Conservation (phyloP, 805 yeast species). For the Lachancea kluyveri region DNA sequence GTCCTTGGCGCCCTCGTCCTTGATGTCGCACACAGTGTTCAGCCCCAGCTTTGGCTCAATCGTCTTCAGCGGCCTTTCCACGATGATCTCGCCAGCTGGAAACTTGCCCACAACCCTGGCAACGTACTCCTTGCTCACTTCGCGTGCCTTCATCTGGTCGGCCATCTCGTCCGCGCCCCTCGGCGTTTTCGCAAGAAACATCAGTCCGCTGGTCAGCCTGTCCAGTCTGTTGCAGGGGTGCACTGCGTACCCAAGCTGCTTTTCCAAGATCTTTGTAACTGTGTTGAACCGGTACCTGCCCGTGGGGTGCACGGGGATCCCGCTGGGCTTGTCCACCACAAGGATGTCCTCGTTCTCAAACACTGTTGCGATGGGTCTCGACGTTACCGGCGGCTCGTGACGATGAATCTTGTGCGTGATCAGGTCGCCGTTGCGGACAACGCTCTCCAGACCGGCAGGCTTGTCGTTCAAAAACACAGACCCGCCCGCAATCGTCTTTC, state of each 20-base stretch:
- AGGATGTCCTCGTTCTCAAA: conserved; percentile 69
- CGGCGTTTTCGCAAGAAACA: conserved; percentile 83
- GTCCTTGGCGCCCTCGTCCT: conserved; percentile 41
- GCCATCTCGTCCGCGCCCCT: conserved; percentile 73
- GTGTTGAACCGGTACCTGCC: conserved; percentile 76
- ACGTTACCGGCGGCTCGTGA: conserved; percentile 82
- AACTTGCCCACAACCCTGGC: conserved; percentile 87
- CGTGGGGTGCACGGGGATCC: conserved; percentile 94
- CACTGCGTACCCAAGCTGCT: conserved; percentile 57
- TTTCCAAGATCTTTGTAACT: conserved; percentile 68
- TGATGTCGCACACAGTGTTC: conserved; percentile 41
- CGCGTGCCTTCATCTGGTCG: conserved; percentile 63
- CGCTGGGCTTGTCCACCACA: conserved; percentile 89
- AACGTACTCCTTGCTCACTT: conserved; percentile 73
- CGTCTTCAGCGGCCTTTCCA: conserved; percentile 64
- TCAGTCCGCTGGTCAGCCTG: conserved; percentile 83
- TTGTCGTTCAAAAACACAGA: conserved; percentile 66
- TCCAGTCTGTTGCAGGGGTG: conserved; percentile 91
- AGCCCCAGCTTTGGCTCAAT: conserved; percentile 69
- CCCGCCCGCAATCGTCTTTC: conserved; percentile 49
- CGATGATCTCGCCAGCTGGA: conserved; percentile 51
- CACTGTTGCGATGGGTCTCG: conserved; percentile 53
- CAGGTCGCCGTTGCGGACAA: conserved; percentile 75
- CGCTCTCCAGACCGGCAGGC: conserved; percentile 56
- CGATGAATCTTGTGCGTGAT: conserved; percentile 75